These are phyloP conservation scores for Salinomyces thailandicus DNA, from an alignment of 2,329 filamentous ascomycete species.

Conservation along the genomic window DNA sequence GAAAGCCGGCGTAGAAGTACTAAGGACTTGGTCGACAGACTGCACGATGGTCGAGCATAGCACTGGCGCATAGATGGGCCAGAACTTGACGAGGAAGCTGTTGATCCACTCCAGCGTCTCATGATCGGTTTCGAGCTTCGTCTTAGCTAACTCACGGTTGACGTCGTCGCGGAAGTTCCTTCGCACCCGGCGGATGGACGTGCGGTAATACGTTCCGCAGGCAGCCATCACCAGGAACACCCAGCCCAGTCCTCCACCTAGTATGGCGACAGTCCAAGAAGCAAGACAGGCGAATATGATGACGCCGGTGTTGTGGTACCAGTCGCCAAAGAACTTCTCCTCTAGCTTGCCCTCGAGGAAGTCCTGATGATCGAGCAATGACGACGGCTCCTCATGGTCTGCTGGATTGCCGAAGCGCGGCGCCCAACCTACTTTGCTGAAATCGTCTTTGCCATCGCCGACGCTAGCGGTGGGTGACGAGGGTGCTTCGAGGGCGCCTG, in stretches of 20 bases:
- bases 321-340: slow-evolving; percentile 90
- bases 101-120: slow-evolving; percentile 99
- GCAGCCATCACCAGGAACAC: slow-evolving; percentile 84
- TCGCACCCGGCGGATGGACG: slow-evolving; percentile 82
- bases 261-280: slow-evolving; percentile 79
- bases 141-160: slow-evolving; percentile 76
- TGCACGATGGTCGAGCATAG: slow-evolving; percentile 85
- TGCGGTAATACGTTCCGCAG: slow-evolving; percentile 93
- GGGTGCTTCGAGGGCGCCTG: slow-evolving; percentile 49
- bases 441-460: slow-evolving; percentile 41
- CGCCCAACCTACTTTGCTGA: slow-evolving; percentile 66
- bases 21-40: slow-evolving; percentile 91
- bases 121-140: slow-evolving; percentile 75
- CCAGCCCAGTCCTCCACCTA: slow-evolving; percentile 89
- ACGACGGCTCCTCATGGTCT: slow-evolving; percentile 46
- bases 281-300: slow-evolving; percentile 85
- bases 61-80: slow-evolving; percentile 95
- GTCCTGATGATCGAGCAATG: slow-evolving; percentile 76
- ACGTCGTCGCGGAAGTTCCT: slow-evolving; percentile 95
- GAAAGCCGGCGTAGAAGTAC: slow-evolving; percentile 81
- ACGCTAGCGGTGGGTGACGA: slow-evolving; percentile 43
- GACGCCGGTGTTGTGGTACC: slow-evolving; percentile 95
- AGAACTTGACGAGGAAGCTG: slow-evolving; percentile 96
- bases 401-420: slow-evolving; percentile 66
- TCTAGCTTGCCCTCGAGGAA: slow-evolving; percentile 74